These are phyloP conservation scores for Lachnellula suecica DNA, from an alignment of 2,329 filamentous ascomycete species.

Conservation along the genomic window DNA sequence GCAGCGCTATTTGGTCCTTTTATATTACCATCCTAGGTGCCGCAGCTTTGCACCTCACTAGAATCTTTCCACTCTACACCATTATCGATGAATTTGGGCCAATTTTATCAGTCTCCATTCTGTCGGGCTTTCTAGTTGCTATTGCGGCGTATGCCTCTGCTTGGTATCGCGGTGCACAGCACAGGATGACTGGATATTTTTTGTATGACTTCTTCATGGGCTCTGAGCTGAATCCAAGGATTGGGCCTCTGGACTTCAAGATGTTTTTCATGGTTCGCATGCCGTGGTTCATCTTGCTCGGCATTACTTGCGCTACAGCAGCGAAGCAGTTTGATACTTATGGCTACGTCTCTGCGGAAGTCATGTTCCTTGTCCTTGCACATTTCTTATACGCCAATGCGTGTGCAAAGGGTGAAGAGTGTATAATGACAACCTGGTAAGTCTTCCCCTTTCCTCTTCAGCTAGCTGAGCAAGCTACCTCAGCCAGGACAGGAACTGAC, in stretches of 20 bases:
- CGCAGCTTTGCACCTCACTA: constrained; percentile 73
- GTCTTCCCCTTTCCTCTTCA: background rate
- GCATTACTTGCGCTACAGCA: constrained; percentile 73
- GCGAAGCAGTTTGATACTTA: constrained; percentile 81
- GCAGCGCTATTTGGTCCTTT: constrained; percentile 83
- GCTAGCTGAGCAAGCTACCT: background rate
- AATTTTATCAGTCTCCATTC: constrained; percentile 87
- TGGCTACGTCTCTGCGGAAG: constrained; percentile 81
- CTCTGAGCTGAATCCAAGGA: constrained; percentile 82
- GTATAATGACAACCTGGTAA: constrained; percentile 81
- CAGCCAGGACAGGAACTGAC: too few relatives aligned
- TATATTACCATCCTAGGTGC: constrained; percentile 79
- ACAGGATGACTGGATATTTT: constrained; percentile 84
- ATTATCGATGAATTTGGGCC: constrained; percentile 95
- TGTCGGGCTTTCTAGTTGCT: constrained; percentile 85
- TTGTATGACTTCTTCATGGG: constrained; percentile 93
- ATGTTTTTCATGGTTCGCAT: constrained; percentile 95
- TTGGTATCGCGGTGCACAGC: constrained; percentile 73
- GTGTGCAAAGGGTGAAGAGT: constrained; percentile 87
- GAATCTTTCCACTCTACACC: constrained; percentile 85
- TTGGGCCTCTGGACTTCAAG: constrained; percentile 83
- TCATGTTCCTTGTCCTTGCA: constrained; percentile 80
- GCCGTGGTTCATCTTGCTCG: constrained; percentile 87
- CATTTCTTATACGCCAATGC: constrained; percentile 92
- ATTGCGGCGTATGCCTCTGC: constrained; percentile 86